These are phyloP conservation scores for Cladosporium colombiae DNA, from an alignment of 2,329 filamentous ascomycete genomes.

Conservation along the genomic window DNA sequence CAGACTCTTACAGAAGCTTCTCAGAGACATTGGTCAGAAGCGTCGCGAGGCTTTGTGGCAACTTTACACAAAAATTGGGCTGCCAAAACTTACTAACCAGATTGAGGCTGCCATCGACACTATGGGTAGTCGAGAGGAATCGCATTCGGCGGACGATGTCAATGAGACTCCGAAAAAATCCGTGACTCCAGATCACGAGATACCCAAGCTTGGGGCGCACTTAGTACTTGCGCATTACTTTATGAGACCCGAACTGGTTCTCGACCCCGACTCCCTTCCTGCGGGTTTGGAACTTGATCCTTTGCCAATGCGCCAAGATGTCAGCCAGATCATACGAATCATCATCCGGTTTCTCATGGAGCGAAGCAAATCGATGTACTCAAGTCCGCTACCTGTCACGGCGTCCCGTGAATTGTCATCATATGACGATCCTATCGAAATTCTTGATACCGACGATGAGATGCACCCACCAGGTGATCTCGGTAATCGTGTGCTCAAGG, in stretches of 20 bases:
- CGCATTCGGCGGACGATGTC: neutral
- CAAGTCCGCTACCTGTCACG: neutral
- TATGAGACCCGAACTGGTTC: neutral
- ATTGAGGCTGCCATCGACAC: neutral
- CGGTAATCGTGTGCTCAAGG: neutral
- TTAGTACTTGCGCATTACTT: slow-evolving; percentile 9
- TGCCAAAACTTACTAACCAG: neutral
- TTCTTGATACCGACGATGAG: slow-evolving; percentile 15
- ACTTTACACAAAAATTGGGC: neutral
- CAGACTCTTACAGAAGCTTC: slow-evolving; percentile 46
- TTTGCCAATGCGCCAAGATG: neutral
- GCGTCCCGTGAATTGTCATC: neutral
- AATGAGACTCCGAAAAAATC: neutral
- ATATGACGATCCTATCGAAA: slow-evolving; percentile 4
- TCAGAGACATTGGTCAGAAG: slow-evolving; percentile 34
- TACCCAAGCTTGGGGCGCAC: slow-evolving; percentile 5
- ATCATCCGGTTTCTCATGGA: neutral
- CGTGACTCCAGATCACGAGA: neutral
- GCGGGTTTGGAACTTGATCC: neutral
- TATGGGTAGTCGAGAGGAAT: neutral
- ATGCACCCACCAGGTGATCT: neutral
- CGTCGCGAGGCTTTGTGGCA: slow-evolving; percentile 21
- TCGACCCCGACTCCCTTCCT: neutral
- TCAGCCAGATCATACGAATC: neutral
- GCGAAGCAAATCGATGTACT: neutral